phyloP scores from a whole-genome alignment of 257 asterid species.

The Leptodermis oblonga region DNA sequence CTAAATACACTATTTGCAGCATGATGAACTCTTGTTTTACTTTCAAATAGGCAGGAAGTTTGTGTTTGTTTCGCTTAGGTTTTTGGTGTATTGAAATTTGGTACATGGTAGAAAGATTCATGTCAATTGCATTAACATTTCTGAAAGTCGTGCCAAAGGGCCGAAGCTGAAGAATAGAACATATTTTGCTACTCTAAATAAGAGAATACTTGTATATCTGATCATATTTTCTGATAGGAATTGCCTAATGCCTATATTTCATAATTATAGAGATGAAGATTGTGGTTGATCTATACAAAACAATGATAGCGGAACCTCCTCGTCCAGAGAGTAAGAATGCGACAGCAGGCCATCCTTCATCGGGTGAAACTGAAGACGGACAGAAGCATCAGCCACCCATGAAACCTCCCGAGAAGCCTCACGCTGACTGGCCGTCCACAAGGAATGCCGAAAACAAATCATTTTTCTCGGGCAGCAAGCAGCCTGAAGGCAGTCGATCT shows the following conservation, averaged over 20 bases:
- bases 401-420: slow-evolving; percentile 24
- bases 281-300: slow-evolving; percentile 60
- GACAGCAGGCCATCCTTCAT: slow-evolving; percentile 12
- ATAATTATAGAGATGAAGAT: slow-evolving; percentile 62
- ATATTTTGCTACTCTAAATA: background rate
- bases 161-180: background rate
- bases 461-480: slow-evolving; percentile 8
- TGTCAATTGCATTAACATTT: background rate
- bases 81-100: background rate
- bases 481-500: slow-evolving; percentile 21
- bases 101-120: background rate
- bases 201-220: no score
- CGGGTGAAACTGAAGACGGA: slow-evolving; percentile 24
- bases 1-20: background rate
- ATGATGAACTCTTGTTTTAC: background rate
- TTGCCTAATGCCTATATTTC: background rate
- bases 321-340: slow-evolving; percentile 34
- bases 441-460: slow-evolving; percentile 24
- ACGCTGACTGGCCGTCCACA: slow-evolving; percentile 18
- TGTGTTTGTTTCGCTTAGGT: background rate
- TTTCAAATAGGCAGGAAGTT: background rate
- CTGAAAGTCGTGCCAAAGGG: background rate
- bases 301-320: slow-evolving; percentile 34
- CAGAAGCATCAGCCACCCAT: slow-evolving; percentile 32
- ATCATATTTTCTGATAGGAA: background rate